These are phyloP conservation scores for Thermothelomyces thermophilus DNA, from an alignment of 2,329 filamentous ascomycete genomes.

Conservation along the genomic window DNA sequence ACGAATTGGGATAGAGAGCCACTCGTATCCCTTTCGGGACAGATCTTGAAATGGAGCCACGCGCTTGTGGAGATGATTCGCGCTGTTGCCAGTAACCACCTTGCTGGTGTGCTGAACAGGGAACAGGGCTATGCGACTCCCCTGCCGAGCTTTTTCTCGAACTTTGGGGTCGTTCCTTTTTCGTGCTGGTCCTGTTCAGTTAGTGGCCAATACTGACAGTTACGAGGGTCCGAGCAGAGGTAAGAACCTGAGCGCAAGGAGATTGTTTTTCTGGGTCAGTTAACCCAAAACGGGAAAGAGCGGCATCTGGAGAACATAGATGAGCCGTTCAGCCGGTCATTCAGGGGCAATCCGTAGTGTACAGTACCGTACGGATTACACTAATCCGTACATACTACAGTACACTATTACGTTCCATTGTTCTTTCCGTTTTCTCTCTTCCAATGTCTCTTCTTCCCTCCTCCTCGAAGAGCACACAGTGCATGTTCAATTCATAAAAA, in stretches of 20 bases:
- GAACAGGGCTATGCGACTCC: neutral
- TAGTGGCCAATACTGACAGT: neutral
- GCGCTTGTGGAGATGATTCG: constrained; percentile 18
- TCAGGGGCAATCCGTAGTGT: neutral
- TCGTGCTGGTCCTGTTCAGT: neutral
- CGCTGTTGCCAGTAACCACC: constrained; percentile 2
- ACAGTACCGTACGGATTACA: too few relatives aligned
- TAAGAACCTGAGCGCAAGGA: neutral
- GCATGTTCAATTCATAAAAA: too few relatives aligned
- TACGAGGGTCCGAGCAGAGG: neutral
- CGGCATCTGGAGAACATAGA: neutral
- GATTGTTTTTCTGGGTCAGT: neutral
- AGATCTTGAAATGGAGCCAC: neutral
- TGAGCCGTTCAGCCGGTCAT: neutral
- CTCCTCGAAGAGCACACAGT: too few relatives aligned
- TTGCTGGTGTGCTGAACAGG: neutral
- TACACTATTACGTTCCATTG: too few relatives aligned
- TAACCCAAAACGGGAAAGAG: constrained; percentile 5
- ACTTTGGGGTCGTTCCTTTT: neutral
- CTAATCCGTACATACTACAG: too few relatives aligned
- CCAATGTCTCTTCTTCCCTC: too few relatives aligned
- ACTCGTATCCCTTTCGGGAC: constrained; percentile 10
- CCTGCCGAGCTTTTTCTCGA: neutral
- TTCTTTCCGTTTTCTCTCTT: too few relatives aligned
- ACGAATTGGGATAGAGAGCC: neutral